Evolutionary conservation across 352 stramenopile genomes (phyloP).

Genomic region (Phytophthora pisi): DNA sequence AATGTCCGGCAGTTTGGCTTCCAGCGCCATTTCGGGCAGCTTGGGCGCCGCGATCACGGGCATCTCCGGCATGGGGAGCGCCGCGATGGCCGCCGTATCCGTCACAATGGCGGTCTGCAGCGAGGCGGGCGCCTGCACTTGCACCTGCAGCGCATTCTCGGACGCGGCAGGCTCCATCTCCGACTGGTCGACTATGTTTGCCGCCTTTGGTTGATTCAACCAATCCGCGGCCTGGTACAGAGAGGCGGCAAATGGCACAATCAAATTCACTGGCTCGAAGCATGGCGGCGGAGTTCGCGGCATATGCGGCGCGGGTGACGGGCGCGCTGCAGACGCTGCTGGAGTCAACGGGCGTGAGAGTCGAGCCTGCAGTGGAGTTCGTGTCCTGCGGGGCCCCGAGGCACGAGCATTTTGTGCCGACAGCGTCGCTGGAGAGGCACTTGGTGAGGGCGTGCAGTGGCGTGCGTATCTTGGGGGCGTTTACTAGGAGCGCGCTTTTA

Average conservation of each 20-base stretch:
- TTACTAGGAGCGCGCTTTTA: too few relatives aligned
- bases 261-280: constrained; percentile 43
- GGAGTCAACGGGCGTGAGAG: constrained; percentile 37
- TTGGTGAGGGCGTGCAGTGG: constrained; percentile 33
- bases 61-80: constrained; percentile 19
- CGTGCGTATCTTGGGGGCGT: not conserved
- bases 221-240: constrained; percentile 15
- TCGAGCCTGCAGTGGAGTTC: constrained; percentile 39
- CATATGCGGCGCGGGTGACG: constrained; percentile 34
- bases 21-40: constrained; percentile 11
- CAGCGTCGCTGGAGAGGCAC: constrained; percentile 40
- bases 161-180: constrained; percentile 11
- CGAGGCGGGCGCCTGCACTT: not conserved
- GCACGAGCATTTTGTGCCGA: constrained; percentile 49
- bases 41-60: constrained; percentile 12
- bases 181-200: constrained; percentile 36
- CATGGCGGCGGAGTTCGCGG: constrained; percentile 28
- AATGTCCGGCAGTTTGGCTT: constrained; percentile 25
- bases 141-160: not conserved
- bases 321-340: constrained; percentile 41
- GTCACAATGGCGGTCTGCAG: constrained; percentile 10
- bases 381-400: constrained; percentile 34
- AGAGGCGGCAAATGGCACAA: constrained; percentile 38
- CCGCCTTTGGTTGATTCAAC: constrained; percentile 20
- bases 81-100: constrained; percentile 9